phyloP scores from a whole-genome alignment of 2,329 filamentous ascomycete genomes.

The Fusarium chaquense region DNA sequence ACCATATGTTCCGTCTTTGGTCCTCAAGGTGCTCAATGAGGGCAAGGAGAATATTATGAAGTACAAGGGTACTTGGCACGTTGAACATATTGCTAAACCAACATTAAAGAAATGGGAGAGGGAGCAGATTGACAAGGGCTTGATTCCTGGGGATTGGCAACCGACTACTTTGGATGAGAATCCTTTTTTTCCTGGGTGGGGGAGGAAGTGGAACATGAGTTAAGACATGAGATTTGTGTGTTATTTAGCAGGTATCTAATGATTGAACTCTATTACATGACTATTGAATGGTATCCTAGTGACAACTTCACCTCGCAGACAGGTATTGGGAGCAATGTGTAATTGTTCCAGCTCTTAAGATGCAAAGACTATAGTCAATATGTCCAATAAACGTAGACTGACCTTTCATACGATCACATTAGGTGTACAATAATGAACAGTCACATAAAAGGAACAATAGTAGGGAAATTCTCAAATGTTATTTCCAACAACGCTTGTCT shows the following conservation, averaged over 20 bases:
- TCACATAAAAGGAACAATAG: not conserved
- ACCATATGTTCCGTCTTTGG: slow-evolving; percentile 75
- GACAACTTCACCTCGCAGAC: not conserved
- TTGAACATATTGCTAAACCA: slow-evolving; percentile 78
- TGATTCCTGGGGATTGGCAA: slow-evolving; percentile 73
- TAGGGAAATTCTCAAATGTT: not conserved
- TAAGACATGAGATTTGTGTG: not conserved
- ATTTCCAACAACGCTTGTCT: no score
- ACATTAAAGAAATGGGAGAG: slow-evolving; percentile 71
- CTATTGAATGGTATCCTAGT: not conserved
- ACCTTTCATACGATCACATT: no score
- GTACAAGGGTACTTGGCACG: slow-evolving; percentile 87
- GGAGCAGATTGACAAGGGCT: slow-evolving; percentile 73
- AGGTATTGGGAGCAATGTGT: no score
- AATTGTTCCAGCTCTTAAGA: not conserved
- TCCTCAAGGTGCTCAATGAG: slow-evolving; percentile 73
- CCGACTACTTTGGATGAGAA: slow-evolving; percentile 77
- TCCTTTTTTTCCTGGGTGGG: slow-evolving; percentile 82
- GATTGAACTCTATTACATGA: not conserved
- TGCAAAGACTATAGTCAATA: not conserved
- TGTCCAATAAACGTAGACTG: not conserved
- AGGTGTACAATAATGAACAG: no score
- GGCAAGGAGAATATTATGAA: slow-evolving; percentile 75
- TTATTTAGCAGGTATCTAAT: no score
- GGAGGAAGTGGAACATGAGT: slow-evolving; percentile 43